Base-by-base conservation (phyloP, 2,329 filamentous ascomycete species). In the Ophiognomonia clavigignenti-juglandacearum region DNA sequence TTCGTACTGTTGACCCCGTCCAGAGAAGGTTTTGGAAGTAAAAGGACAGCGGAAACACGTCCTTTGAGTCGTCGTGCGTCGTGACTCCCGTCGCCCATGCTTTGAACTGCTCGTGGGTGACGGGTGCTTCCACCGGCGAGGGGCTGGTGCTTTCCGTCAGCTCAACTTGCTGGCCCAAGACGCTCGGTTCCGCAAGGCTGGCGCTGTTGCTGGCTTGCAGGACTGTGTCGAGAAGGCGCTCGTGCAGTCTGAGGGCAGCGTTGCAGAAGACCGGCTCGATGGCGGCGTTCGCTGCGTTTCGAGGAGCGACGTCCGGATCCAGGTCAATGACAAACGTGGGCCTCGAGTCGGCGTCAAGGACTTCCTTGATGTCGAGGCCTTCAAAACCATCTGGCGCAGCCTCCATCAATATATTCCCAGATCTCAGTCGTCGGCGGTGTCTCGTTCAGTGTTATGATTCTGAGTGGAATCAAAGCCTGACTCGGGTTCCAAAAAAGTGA, bases 11-110 rank as follows among this genome's bases (percentile, higher is more conserved):
- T 6, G 59, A 67, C 6, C 56, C 67, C 6, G 62, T 71, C 68
- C 60, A 68, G 6, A 68, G 56, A 43, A 67, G 50, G 39, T 60
- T 56, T 7, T 53, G 52, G 47, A 59, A 67, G 4, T 68, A 40
- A 37, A 69, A 64, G 7, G 66, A 68, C 0, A 69, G 60, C 0
- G 71, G 71, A 35, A 68, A 72, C 4, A 73, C 62, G 45, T 74
- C 70, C 49, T 64, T 63, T 2, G 68, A 69, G 43, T 70, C 67
- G 39, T 72, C 68, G 46, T 69, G 68, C 5, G 59, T 61, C 4
- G 67, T 73, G 14, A 67, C 59, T 0, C 67, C 61, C 0, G 67
- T 68, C 0, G 64, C 65, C 71, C 71, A 74, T 2, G 43, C 52
- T 39, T 56, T 64, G 52, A 73, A 74, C 0, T 65, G 61, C 0